Evolutionary conservation across 2,329 filamentous ascomycete species (phyloP), one percentile per base, ranked within the genome.

Genomic region (Arthroderma sp.): DNA sequence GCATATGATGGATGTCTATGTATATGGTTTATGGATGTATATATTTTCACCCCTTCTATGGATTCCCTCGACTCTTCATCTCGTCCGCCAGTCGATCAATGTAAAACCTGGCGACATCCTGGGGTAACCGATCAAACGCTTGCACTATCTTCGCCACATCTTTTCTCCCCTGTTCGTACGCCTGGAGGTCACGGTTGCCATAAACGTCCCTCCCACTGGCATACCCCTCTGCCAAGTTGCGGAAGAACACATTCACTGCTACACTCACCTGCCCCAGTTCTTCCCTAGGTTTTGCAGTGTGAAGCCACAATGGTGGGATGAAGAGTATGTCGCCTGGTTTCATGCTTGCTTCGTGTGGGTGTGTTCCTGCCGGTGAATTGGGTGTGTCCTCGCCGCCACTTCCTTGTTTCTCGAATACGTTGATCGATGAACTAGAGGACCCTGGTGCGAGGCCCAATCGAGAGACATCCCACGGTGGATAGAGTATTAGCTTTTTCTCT

Each of bases 241-340:
- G 77, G 66, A 93, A 94, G 68, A 94, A 94, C 29, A 89, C 75
- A 58, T 94, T 94, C n/a, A 94, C 80, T 1, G 85, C 85, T 5
- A 94, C 70, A 53, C 84, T 87, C 48, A 77, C 60, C 41, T 55
- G 52, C 15, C 15, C 15, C 15, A 22, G 15, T 22, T 22, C 15
- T n/a, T 54, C 56, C 3, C 52, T 56, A 22, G 59, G 50, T 44
- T 55, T 54, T 28, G 59, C 81, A 0, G 86, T 82, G 61, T 94
- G 88, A 8, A 85, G 71, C 87, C 88, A 94, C 53, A 91, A 72
- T 0, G 85, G 77, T 0, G 87, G 87, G 29, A 94, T 72, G 60
- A 84, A 89, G 6, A 94, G 66, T 2, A 88, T 72, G 46, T 94
- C 86, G 1, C 86, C 86, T 0, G 82, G 77, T 1, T 69, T 60